A percentile compares a stretch with the other conserved stretches of the same genome.
phyloP scores from a whole-genome alignment of 371 early-diverging fungal species.

The Apophysomyces variabilis region DNA sequence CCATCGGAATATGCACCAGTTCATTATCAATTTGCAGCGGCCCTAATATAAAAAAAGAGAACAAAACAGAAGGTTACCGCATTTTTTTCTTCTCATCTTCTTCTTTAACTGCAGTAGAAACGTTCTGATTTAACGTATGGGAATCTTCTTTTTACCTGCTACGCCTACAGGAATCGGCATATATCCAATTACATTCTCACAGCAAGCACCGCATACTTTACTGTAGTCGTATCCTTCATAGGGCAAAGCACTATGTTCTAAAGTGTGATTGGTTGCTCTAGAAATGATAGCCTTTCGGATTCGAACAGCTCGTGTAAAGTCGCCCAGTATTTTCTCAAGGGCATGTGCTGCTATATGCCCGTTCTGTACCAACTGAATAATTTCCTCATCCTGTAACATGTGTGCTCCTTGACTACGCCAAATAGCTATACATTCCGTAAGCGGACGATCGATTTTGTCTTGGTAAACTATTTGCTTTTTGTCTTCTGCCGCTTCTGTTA shows the following conservation, averaged over 20 bases:
- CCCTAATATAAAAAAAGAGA: conserved; percentile 12
- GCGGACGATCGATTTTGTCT: conserved; percentile 50
- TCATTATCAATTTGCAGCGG: conserved; percentile 85
- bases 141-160: conserved; percentile 58
- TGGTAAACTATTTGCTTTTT: background rate
- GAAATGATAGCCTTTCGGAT: conserved; percentile 82
- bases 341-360: conserved; percentile 84
- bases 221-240: conserved; percentile 85
- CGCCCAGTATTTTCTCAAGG: conserved; percentile 79
- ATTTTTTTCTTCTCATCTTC: too few relatives aligned
- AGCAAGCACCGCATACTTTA: conserved; percentile 91
- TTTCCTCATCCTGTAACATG: conserved; percentile 69
- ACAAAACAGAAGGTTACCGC: too few relatives aligned
- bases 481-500: conserved; percentile 16
- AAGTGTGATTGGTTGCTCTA: conserved; percentile 71
- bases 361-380: conserved; percentile 71
- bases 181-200: conserved; percentile 97
- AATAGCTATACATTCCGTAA: conserved; percentile 68
- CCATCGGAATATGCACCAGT: conserved; percentile 89
- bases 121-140: background rate
- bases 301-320: conserved; percentile 82
- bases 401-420: conserved; percentile 25
- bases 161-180: conserved; percentile 94
- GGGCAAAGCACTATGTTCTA: conserved; percentile 75
- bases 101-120: too few relatives aligned